These are phyloP conservation scores for Didymella pomorum DNA, from an alignment of 2,329 filamentous ascomycete species.

Conservation along the genomic window DNA sequence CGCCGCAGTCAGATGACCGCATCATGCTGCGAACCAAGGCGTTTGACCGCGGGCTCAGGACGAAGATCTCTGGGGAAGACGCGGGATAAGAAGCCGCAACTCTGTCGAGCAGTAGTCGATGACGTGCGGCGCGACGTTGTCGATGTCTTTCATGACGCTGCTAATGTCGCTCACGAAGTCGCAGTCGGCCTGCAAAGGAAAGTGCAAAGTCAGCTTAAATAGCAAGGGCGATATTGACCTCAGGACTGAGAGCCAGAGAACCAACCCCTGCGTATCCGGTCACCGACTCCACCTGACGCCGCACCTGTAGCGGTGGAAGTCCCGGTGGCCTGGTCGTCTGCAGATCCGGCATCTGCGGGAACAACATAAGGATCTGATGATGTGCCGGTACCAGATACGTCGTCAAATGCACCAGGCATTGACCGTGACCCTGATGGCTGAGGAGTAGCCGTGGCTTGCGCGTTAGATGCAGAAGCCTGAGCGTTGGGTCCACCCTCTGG, in stretches of 20 bases:
- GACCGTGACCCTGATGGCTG: conserved; percentile 23
- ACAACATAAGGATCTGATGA: conserved; percentile 32
- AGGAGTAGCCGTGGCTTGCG: conserved; percentile 17
- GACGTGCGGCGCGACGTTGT: conserved; percentile 7
- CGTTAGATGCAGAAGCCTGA: conserved; percentile 18
- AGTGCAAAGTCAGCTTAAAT: conserved; percentile 4
- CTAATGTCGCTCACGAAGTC: conserved; percentile 19
- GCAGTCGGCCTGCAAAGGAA: conserved; percentile 9
- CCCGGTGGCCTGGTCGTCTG: conserved; percentile 19
- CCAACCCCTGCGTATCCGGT: conserved; percentile 46
- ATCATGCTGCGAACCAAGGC: conserved; percentile 3
- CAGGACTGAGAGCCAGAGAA: conserved; percentile 38
- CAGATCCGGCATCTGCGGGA: conserved; percentile 21
- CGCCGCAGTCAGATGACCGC: conserved; percentile 8
- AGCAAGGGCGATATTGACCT: not conserved
- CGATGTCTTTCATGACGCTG: conserved; percentile 11
- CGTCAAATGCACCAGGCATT: conserved; percentile 44
- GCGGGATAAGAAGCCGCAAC: conserved; percentile 4
- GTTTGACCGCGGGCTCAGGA: not conserved
- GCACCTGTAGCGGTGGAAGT: conserved; percentile 24
- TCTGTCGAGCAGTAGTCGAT: conserved; percentile 3
- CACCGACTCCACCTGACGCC: conserved; percentile 31
- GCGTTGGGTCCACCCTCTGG: conserved; percentile 31
- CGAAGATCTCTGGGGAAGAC: conserved; percentile 13
- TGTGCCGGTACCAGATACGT: conserved; percentile 29